Base-by-base conservation (phyloP, 495 filamentous ascomycete species). In the Beverwykella pulmonaria region DNA sequence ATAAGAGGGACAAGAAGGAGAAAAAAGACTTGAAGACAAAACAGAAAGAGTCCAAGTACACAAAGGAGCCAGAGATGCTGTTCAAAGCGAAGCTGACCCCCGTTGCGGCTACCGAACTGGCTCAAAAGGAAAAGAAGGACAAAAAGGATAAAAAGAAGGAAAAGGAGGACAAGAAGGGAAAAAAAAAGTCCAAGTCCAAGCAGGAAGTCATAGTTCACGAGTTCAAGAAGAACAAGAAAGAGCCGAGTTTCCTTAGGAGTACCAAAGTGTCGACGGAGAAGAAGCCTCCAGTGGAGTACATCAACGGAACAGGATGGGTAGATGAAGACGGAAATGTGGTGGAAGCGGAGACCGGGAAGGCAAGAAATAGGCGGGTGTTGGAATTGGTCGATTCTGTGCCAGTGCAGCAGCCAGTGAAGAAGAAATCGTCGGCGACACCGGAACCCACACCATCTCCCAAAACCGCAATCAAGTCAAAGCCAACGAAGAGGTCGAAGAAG, bases 241-340 rank as follows among this genome's bases (percentile, higher is more conserved):
- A 90, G 59, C 88, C 90, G 0, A 88, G 83, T 15, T 96, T 96
- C 71, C 75, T 95, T 55, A 90, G 81, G 65, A 68, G 71, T 46
- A 46, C 75, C 65, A 12, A 75, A 63, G 64, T 70, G 63, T 73
- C 80, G 1, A 76, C 74, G 3, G 70, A 73, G 20, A 82, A 76
- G 55, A 81, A 83, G 46, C 75, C 70, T 14, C 73, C 75, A 9
- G 71, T 71, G 9, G 82, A 86, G 57, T 92, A 83, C 73, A 78
- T 90, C 19, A 87, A 97, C 29, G 92, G 87, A 17, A 90, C 90
- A 68, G 93, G 94, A 0, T 97, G 94, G 94, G 81, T 96, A 3
- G 90, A 97, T 72, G 84, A 86, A 68, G 79, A 86, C 19, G 94
- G 92, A 1, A 86, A 88, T 56, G 71, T 97, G 22, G 86, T 94